Evolutionary conservation across 202 grass and related monocot genomes (phyloP), one percentile per base, ranked within the genome.

Genomic region (Elaeis oleifera): DNA sequence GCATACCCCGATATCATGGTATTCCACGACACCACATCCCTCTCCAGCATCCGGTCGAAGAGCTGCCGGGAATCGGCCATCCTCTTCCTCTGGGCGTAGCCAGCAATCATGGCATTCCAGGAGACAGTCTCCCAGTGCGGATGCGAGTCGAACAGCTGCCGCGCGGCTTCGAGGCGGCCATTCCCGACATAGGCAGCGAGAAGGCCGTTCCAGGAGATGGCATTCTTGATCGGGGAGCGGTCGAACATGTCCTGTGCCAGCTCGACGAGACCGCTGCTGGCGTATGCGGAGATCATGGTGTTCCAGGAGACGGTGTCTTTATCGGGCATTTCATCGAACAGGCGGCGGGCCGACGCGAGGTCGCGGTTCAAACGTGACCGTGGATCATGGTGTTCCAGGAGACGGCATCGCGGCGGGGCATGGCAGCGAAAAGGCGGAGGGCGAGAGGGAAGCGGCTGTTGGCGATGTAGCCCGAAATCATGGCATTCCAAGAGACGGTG

Each of bases 161-260:
- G 76, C 22, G 92, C 92, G 4, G 82, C 76, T 3, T 51, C 68
- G 23, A 89, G 63, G 53, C 70, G 79, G 17, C 84, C 82, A 52
- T 85, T 89, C 23, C 81, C 74, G n/a, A 83, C 79, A 58, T 90
- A 90, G 0, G 83, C 84, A 3, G 84, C 70, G 59, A 96, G 88
- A 28, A 96, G 73, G 56, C 81, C 84, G 8, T 96, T 96, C 92
- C 92, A 96, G 4, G 92, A 89, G 28, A 96, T 77, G 2, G 78
- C 71, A 18, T 96, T 84, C 81, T 87, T 90, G 54, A 79, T 60
- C 0, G 76, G 81, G 5, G 75, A 74, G 28, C 79, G 80, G 15
- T 90, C 73, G 62, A 96, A 96, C 60, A 91, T 82, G 26, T 81
- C 65, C 8, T 67, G 65, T 0, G 92, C 84, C 49, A 90, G 81